Evolutionary conservation across 2,329 filamentous ascomycete species (phyloP), one percentile per base, ranked within the genome.

Genomic region (Tetracladium maxilliforme): DNA sequence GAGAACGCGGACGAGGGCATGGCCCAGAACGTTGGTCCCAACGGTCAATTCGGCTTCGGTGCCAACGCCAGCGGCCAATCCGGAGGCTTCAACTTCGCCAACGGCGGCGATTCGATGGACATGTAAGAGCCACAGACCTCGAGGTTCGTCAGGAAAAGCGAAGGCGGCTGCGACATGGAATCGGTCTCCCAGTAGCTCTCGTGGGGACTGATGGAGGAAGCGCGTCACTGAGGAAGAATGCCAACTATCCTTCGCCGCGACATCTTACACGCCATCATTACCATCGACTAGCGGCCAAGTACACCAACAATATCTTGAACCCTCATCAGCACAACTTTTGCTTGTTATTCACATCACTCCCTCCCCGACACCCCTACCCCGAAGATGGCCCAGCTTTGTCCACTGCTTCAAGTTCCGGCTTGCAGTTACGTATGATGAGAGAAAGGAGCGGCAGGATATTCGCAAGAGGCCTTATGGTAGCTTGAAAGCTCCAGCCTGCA

Each of bases 41-140:
- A 80, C 43, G 76, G 76, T 30, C 73, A 73, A 29, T 90, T 87
- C 52, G 70, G 86, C 43, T 79, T 95, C 54, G 75, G 79, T 44
- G 60, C 75, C 42, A 72, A 68, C 46, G 58, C 54, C 26, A 41
- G 33, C 21, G 49, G 51, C 20, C 75, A 81, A 46, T 70, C 77
- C 42, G 76, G 79, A 39, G 79, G 80, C 47, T 98, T 95, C 71
- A 93, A 82, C 70, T 98, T 98, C 51, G 81, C 81, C 50, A 62
- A 73, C 44, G 70, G 70, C 33, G 68, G 63, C 37, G 75, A 79
- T 44, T 70, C 69, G 20, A 80, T 80, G 73, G 75, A 80, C 45
- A 81, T 76, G 70, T 76, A 66, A 67, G 52, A 16, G 8, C n/a
- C 29, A 12, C 18, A 16, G 22, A 27, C 13, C 11, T n/a, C n/a